Conservation (phyloP, 1,284 basidiomycete species). For the Tilletiopsis washingtonensis region DNA sequence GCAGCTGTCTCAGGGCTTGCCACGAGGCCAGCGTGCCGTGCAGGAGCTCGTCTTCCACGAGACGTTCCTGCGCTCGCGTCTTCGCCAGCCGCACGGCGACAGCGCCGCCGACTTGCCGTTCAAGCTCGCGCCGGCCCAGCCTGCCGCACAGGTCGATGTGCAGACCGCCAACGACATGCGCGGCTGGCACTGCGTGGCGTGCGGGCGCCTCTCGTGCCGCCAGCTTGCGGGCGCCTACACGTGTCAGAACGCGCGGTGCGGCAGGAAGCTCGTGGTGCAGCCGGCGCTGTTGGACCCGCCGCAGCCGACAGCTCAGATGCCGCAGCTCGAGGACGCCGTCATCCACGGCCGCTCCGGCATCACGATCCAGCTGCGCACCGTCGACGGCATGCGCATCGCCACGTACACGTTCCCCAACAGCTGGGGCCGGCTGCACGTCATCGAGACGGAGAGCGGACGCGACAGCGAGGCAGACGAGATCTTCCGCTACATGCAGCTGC, state of each 20-base stretch:
- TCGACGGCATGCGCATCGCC: neutral
- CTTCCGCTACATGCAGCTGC: neutral
- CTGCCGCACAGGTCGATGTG: too few species aligned
- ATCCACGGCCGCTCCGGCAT: constrained; percentile 2
- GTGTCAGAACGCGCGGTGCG: too few species aligned
- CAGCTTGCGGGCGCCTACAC: neutral
- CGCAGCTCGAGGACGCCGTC: constrained; percentile 1
- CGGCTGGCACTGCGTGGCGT: constrained; percentile 2
- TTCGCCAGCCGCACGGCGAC: too few species aligned
- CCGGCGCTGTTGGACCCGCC: neutral
- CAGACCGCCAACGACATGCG: neutral
- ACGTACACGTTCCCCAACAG: neutral
- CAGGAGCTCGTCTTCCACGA: neutral
- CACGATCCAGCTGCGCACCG: neutral
- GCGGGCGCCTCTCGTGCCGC: constrained; percentile 5
- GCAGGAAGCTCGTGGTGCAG: neutral
- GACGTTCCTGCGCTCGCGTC: neutral
- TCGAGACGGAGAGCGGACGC: neutral
- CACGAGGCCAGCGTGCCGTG: too few species aligned
- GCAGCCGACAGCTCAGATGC: neutral
- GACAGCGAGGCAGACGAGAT: neutral
- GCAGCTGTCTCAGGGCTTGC: too few species aligned
- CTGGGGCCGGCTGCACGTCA: neutral
- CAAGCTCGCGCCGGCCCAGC: neutral
- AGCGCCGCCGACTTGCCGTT: too few species aligned